phyloP scores from a whole-genome alignment of 1,284 basidiomycete genomes.

The Puccinia horiana region DNA sequence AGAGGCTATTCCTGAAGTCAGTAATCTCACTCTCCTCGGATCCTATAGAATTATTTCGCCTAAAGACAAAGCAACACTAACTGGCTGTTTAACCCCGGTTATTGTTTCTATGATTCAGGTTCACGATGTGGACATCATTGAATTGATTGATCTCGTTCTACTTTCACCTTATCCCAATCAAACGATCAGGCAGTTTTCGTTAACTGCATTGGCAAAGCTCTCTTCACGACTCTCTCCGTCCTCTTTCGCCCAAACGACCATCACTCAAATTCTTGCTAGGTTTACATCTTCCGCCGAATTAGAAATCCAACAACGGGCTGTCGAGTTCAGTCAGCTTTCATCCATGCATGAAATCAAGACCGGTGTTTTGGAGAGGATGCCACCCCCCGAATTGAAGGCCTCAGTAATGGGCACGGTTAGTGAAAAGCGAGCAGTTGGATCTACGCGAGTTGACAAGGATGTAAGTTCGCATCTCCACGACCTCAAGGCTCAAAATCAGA shows the following conservation, averaged over 20 bases:
- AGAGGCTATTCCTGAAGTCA: constrained; percentile 67
- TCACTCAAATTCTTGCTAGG: constrained; percentile 71
- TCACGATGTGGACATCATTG: constrained; percentile 77
- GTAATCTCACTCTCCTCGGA: background rate
- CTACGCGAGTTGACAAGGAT: constrained; percentile 74
- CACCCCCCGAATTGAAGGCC: constrained; percentile 89
- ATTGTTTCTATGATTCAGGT: constrained; percentile 62
- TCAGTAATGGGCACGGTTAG: constrained; percentile 92
- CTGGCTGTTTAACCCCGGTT: background rate
- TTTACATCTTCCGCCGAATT: constrained; percentile 84
- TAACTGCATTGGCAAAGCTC: constrained; percentile 87
- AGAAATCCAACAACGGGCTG: constrained; percentile 91
- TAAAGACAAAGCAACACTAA: background rate
- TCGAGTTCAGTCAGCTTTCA: constrained; percentile 88
- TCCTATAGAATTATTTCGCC: background rate
- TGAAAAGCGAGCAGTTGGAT: constrained; percentile 90
- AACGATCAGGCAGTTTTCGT: constrained; percentile 85
- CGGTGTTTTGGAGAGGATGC: constrained; percentile 98
- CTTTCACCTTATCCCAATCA: constrained; percentile 93
- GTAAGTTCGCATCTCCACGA: constrained; percentile 59
- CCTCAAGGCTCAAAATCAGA: background rate
- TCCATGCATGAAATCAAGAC: constrained; percentile 68
- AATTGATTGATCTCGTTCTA: constrained; percentile 81
- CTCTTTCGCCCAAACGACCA: constrained; percentile 71
- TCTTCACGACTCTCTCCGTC: constrained; percentile 69